Evolutionary conservation across 305 asterid species (phyloP).

Genomic region (Solanum hybrid): DNA sequence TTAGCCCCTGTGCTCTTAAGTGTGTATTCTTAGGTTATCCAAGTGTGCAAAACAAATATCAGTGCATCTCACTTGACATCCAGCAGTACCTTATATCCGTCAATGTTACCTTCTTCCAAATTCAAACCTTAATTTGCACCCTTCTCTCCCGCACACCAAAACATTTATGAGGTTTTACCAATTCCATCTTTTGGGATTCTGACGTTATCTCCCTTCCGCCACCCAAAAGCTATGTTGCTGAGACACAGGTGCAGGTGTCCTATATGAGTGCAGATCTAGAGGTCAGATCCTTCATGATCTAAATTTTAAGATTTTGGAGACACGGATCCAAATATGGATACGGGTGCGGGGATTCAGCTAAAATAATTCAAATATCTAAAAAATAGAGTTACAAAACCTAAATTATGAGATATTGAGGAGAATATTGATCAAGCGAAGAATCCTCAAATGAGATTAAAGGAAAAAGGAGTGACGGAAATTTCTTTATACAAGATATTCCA

Average conservation of each 20-base stretch:
- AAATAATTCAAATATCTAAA: not conserved
- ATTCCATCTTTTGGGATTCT: not conserved
- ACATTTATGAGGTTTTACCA: not conserved
- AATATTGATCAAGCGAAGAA: not conserved
- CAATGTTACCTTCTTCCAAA: not conserved
- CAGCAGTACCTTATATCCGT: not conserved
- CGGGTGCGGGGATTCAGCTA: not conserved
- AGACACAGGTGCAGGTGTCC: not conserved
- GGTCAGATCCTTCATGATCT: not conserved
- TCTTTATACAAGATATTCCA: not conserved
- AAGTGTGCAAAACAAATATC: not conserved
- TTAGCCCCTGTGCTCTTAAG: not conserved
- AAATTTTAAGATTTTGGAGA: not conserved
- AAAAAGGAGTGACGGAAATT: not conserved
- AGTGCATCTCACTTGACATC: not conserved
- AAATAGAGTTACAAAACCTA: not conserved
- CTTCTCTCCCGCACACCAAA: not conserved
- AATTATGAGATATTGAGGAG: not conserved
- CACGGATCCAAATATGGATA: not conserved
- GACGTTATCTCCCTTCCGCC: not conserved
- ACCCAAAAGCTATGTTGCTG: not conserved
- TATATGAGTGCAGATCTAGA: not conserved
- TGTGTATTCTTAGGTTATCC: not conserved
- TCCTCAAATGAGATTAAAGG: not conserved
- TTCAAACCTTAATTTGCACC: not conserved